These are phyloP conservation scores for Prunella vulgaris DNA, from an alignment of 257 asterid species.

Conservation along the genomic window DNA sequence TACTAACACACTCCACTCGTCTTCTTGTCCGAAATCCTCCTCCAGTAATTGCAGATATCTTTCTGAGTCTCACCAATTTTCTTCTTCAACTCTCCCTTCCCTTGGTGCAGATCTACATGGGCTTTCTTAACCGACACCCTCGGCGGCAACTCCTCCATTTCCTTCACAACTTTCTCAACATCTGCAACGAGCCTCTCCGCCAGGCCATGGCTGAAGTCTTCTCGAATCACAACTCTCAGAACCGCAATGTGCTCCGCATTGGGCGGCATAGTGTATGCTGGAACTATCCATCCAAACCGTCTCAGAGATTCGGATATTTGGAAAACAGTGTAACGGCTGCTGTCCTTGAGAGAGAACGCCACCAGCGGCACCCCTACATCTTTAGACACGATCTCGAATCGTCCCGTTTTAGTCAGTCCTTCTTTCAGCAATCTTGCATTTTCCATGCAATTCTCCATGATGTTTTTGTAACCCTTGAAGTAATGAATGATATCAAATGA, in stretches of 20 bases:
- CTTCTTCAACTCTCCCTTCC: constrained; percentile 12
- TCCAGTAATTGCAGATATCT: constrained; percentile 50
- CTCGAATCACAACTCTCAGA: constrained; percentile 59
- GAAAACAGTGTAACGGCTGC: constrained; percentile 51
- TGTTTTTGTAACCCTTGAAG: constrained; percentile 49
- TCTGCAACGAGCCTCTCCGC: constrained; percentile 59
- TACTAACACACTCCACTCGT: constrained; percentile 54
- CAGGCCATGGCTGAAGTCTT: constrained; percentile 57
- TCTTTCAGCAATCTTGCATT: constrained; percentile 44
- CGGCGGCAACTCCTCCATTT: constrained; percentile 46
- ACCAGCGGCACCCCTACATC: constrained; percentile 69
- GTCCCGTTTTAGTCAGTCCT: constrained; percentile 48
- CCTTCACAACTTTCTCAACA: constrained; percentile 46
- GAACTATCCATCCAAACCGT: constrained; percentile 79
- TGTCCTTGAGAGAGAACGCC: constrained; percentile 64
- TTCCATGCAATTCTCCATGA: constrained; percentile 63
- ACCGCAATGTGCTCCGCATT: constrained; percentile 59
- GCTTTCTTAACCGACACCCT: constrained; percentile 26
- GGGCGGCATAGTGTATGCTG: constrained; percentile 79
- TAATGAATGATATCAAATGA: no score
- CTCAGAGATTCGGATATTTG: constrained; percentile 64
- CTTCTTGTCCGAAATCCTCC: constrained; percentile 49
- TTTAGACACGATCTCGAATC: constrained; percentile 52
- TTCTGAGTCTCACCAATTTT: constrained; percentile 24
- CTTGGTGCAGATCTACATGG: constrained; percentile 17